phyloP scores from a whole-genome alignment of 371 early-diverging fungal genomes.

The Mucor irregularis region DNA sequence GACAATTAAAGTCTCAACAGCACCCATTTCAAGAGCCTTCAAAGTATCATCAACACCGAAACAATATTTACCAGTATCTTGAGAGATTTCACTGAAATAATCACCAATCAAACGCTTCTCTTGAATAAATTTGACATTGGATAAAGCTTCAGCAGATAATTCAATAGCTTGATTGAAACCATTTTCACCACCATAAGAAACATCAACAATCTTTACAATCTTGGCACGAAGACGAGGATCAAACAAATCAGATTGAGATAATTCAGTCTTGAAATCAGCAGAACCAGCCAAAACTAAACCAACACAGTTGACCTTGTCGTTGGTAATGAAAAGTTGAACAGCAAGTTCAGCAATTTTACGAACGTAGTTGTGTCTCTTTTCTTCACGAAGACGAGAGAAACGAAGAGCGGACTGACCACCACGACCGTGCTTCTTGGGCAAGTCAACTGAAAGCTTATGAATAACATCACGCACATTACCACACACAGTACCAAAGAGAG shows the following conservation, averaged over 20 bases:
- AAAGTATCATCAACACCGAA: slow-evolving; percentile 98
- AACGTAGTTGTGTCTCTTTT: slow-evolving; percentile 99
- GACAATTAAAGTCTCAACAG: slow-evolving; percentile 97
- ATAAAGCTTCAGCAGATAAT: slow-evolving; percentile 89
- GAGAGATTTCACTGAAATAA: slow-evolving; percentile 98
- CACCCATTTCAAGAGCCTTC: slow-evolving; percentile 89
- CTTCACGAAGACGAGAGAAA: slow-evolving; percentile 99
- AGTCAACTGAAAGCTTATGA: slow-evolving; percentile 94
- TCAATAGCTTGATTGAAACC: slow-evolving; percentile 99
- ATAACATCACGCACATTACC: slow-evolving; percentile 98
- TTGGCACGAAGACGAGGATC: slow-evolving; percentile 91
- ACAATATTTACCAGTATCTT: slow-evolving; percentile 97
- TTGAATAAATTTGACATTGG: slow-evolving; percentile 98
- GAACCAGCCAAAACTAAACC: slow-evolving; percentile 97
- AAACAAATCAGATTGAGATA: slow-evolving; percentile 93
- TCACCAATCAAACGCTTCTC: slow-evolving; percentile 97
- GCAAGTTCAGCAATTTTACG: slow-evolving; percentile 98
- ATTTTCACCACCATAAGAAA: slow-evolving; percentile 99
- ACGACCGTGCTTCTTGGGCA: slow-evolving; percentile 99
- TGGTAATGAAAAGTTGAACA: slow-evolving; percentile 63
- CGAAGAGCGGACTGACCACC: slow-evolving; percentile 99
- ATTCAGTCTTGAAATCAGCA: slow-evolving; percentile 98
- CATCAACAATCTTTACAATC: slow-evolving; percentile 96
- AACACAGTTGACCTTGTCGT: slow-evolving; percentile 75
- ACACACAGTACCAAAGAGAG: slow-evolving; percentile 96